Base-by-base conservation (phyloP, 164 flowering plant species). In the Buxus sempervirens region DNA sequence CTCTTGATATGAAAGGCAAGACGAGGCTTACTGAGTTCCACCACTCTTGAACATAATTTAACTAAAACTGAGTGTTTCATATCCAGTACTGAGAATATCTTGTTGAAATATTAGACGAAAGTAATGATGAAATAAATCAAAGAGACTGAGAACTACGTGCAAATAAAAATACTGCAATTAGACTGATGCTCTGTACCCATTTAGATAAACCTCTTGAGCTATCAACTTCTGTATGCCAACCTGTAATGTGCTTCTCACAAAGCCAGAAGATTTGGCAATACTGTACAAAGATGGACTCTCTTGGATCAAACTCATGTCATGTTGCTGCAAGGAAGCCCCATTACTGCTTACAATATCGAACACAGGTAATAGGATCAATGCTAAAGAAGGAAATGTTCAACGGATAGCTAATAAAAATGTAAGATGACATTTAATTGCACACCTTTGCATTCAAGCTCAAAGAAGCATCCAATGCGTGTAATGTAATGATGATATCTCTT, bases 391-490 rank as follows among this genome's bases (percentile, higher is more conserved):
- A 24, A 16, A 51, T n/a, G n/a, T n/a, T n/a, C n/a, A n/a, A n/a
- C 1, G 25, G 28, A 68, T 57, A 19, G 72, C 51, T 51, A n/a
- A 62, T 51, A 12, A 38, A 13, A 66, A 55, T 4, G 65, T 59
- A 22, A 21, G 51, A 27, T 42, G n/a, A 60, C 65, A 60, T 45
- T 16, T 38, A 27, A 4, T 54, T 14, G 48, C 21, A 24, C 84
- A 96, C 99, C 98, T 77, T 89, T 90, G 81, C 90, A 90, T 71
- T 96, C 99, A 66, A 96, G 95, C 80, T 96, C 99, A 76, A 73
- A 96, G 79, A 90, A 96, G 74, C 79, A 84, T 70, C 99, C 99
- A 76, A 96, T 87, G 65, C 99, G 90, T 18, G 98, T 70, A n/a
- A n/a, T n/a, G n/a, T n/a, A 56, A 96, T 90, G 48, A 96, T 92